Conservation (phyloP, 2,329 filamentous ascomycete genomes). For the Aschersonia sp. region DNA sequence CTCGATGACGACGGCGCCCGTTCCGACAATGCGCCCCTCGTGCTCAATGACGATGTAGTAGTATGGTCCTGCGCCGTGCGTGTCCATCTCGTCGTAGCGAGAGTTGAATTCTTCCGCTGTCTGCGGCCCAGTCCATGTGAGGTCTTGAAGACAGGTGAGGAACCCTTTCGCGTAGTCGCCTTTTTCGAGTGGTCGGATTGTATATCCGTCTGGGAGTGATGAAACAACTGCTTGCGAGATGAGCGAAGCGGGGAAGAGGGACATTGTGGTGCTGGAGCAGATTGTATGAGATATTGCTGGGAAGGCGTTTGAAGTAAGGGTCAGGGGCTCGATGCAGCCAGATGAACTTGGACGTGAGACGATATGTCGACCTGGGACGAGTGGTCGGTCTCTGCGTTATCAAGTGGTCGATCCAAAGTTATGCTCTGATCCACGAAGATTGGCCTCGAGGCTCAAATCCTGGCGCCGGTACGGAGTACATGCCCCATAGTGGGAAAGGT, state of each 20-base stretch:
- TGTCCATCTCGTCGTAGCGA: slow-evolving; percentile 47
- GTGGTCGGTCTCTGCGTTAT: too few relatives aligned
- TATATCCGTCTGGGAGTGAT: slow-evolving; percentile 54
- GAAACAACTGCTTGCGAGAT: slow-evolving; percentile 48
- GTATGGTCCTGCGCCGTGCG: slow-evolving; percentile 33
- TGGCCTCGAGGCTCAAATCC: too few relatives aligned
- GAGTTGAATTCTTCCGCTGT: slow-evolving; percentile 50
- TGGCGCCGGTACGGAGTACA: too few relatives aligned
- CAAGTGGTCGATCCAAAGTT: too few relatives aligned
- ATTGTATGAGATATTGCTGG: background rate
- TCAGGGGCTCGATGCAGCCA: too few relatives aligned
- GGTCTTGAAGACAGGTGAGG: slow-evolving; percentile 58
- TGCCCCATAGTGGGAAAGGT: too few relatives aligned
- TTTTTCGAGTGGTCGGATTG: slow-evolving; percentile 53
- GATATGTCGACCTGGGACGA: too few relatives aligned
- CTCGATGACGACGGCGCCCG: slow-evolving; percentile 64
- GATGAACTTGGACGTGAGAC: too few relatives aligned
- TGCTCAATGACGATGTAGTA: slow-evolving; percentile 61
- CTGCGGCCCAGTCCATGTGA: slow-evolving; percentile 66
- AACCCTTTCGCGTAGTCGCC: slow-evolving; percentile 58
- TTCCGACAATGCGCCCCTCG: slow-evolving; percentile 50
- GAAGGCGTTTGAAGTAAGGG: too few relatives aligned
- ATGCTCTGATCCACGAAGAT: too few relatives aligned
- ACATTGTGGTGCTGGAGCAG: slow-evolving; percentile 5
- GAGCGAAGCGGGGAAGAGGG: slow-evolving; percentile 50